Evolutionary conservation across 805 yeast genomes (phyloP).

Genomic region (Yamadazyma sp.): DNA sequence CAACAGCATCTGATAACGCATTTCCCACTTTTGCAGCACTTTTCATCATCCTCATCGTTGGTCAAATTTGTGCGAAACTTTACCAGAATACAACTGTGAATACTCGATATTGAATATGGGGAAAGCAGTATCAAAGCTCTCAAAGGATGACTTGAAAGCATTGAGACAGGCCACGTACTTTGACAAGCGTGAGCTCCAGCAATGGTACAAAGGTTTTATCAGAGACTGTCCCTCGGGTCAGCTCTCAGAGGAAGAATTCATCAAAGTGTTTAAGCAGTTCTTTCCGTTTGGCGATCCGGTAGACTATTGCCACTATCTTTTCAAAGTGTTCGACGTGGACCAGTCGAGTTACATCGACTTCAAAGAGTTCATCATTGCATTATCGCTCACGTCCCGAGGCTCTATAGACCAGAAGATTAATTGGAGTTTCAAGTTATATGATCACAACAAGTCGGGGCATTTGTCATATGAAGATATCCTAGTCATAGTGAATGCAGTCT

Average conservation of each 20-base stretch:
- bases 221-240: constrained; percentile 94
- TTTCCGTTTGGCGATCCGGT: constrained; percentile 98
- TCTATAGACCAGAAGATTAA: constrained; percentile 75
- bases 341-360: constrained; percentile 81
- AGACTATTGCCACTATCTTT: constrained; percentile 84
- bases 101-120: too few relatives aligned
- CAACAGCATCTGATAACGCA: too few relatives aligned
- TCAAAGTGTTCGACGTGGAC: constrained; percentile 85
- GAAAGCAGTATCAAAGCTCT: constrained; percentile 86
- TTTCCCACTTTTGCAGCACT: too few relatives aligned
- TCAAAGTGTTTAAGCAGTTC: constrained; percentile 90
- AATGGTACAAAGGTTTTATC: constrained; percentile 96
- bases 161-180: constrained; percentile 86
- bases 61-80: too few relatives aligned
- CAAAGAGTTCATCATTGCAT: constrained; percentile 85
- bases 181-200: constrained; percentile 91
- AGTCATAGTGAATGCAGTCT: constrained; percentile 75
- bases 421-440: constrained; percentile 91
- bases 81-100: too few relatives aligned
- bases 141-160: constrained; percentile 84
- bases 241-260: constrained; percentile 81
- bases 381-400: constrained; percentile 86
- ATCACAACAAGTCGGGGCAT: constrained; percentile 74
- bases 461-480: constrained; percentile 78
- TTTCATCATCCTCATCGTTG: too few relatives aligned